Conservation (phyloP, 306 rosid species). For the Prunus padus region DNA sequence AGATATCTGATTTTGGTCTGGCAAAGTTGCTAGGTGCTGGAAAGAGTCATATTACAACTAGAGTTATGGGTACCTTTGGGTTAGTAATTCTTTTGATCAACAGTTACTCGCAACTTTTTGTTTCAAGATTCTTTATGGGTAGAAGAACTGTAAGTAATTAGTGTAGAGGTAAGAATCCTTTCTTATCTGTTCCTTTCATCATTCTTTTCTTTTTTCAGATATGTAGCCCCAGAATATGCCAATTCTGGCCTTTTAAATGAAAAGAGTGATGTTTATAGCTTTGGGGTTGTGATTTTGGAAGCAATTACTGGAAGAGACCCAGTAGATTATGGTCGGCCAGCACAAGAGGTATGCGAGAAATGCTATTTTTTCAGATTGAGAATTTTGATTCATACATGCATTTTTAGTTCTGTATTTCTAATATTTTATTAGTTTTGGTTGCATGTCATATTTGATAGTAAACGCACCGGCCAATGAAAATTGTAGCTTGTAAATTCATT, state of each 20-base stretch:
- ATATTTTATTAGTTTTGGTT: neutral
- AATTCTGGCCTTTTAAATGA: conserved; percentile 88
- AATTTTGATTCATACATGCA: neutral
- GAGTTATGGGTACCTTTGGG: conserved; percentile 99
- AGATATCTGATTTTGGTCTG: conserved; percentile 90
- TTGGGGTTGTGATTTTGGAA: conserved; percentile 75
- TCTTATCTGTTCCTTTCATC: conserved; percentile 22
- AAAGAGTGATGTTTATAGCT: conserved; percentile 89
- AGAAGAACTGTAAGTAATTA: conserved; percentile 4
- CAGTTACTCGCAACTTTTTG: neutral
- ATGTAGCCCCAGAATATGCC: conserved; percentile 96
- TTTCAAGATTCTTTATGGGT: neutral
- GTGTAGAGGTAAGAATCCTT: conserved; percentile 13
- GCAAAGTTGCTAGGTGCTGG: conserved; percentile 89
- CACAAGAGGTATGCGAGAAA: conserved; percentile 59
- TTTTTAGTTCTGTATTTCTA: neutral
- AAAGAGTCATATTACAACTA: conserved; percentile 85
- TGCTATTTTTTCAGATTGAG: conserved; percentile 12
- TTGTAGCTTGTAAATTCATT: conserved; percentile 9
- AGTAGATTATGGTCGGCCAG: conserved; percentile 75
- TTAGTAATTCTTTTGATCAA: conserved; percentile 35
- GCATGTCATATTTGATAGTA: neutral
- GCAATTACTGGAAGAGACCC: conserved; percentile 94
- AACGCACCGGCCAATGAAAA: neutral
- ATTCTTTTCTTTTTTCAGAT: conserved; percentile 44